Base-by-base conservation (phyloP, 148 eudicot genomes). In the Simmondsia chinensis region DNA sequence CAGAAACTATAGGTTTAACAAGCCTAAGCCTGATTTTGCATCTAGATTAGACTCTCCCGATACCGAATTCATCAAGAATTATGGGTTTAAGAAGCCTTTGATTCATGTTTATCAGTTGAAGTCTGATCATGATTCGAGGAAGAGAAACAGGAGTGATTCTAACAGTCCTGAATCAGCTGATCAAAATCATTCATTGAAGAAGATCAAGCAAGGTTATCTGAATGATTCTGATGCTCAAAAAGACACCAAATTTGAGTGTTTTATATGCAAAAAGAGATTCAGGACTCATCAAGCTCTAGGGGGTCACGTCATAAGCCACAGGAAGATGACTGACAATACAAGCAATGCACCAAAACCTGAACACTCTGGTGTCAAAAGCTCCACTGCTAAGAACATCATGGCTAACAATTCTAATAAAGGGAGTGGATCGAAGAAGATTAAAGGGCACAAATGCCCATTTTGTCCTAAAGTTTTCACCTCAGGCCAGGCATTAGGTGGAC, bases 401-500 rank as follows among this genome's bases (percentile, higher is more conserved):
- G 19, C 52, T 7, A 33, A 10, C 51, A 43, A 60, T 42, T 42
- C 36, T 11, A 61, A 50, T 51, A 69, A 54, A 27, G 65, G 32
- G 9, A 46, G 36, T 9, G 68, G 36, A 54, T 16, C 72, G 18
- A 80, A 69, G 69, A 85, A 81, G 52, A 50, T 29, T 22, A 82
- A 72, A 64, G 82, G 68, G 43, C 88, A 85, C 26, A 77, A 67
- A 18, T 91, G 97, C 56, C 95, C 95, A 7, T 70, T 69, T 46
- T 91, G 97, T 69, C 60, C 61, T 20, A 82, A 49, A 50, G 77
- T 82, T 22, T 91, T 73, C 37, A 85, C 72, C 67, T 81, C 83
- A 8, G 97, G 97, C 33, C 97, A 91, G 68, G 97, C 97, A 34
- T 66, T 91, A 38, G 97, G 97, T 4, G 97, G 97, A 29, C 97